Evolutionary conservation across 805 yeast species (phyloP).

Genomic region (Ogataea kodamae): DNA sequence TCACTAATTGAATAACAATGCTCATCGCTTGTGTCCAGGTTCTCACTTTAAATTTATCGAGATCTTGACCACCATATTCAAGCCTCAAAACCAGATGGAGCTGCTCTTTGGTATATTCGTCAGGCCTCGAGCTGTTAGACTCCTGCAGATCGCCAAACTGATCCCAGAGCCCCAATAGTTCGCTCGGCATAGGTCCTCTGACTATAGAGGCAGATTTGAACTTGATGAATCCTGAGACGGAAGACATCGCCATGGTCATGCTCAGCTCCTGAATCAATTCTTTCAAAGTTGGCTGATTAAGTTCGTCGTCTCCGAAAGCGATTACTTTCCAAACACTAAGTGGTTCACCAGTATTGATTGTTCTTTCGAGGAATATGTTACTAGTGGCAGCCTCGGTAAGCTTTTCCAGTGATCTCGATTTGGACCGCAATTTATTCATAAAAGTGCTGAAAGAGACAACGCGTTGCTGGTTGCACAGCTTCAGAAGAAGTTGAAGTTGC

Average conservation of each 20-base stretch:
- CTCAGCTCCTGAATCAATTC: constrained; percentile 46
- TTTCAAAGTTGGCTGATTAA: constrained; percentile 39
- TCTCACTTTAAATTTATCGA: constrained; percentile 40
- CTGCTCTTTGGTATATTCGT: constrained; percentile 32
- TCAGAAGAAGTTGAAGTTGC: constrained; percentile 34
- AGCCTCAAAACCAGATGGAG: constrained; percentile 35
- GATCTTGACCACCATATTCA: constrained; percentile 41
- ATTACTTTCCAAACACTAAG: constrained; percentile 44
- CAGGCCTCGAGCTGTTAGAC: constrained; percentile 37
- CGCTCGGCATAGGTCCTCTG: constrained; percentile 41
- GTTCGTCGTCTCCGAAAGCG: constrained; percentile 46
- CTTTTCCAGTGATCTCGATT: constrained; percentile 32
- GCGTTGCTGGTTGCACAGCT: constrained; percentile 34
- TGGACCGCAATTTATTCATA: constrained; percentile 20
- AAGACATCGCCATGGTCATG: constrained; percentile 39
- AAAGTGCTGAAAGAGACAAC: constrained; percentile 33
- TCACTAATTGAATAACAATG: constrained; percentile 53
- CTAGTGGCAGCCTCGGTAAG: constrained; percentile 46
- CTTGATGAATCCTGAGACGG: constrained; percentile 43
- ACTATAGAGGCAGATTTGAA: constrained; percentile 44
- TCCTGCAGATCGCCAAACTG: constrained; percentile 24
- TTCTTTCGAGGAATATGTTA: constrained; percentile 39
- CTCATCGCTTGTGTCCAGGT: constrained; percentile 37
- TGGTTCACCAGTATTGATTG: constrained; percentile 22
- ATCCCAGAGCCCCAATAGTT: constrained; percentile 45